A percentile compares a stretch with the other conserved stretches of the same genome.
phyloP scores from a whole-genome alignment of 495 filamentous ascomycete genomes.

The Hyaloscypha hepaticicola region DNA sequence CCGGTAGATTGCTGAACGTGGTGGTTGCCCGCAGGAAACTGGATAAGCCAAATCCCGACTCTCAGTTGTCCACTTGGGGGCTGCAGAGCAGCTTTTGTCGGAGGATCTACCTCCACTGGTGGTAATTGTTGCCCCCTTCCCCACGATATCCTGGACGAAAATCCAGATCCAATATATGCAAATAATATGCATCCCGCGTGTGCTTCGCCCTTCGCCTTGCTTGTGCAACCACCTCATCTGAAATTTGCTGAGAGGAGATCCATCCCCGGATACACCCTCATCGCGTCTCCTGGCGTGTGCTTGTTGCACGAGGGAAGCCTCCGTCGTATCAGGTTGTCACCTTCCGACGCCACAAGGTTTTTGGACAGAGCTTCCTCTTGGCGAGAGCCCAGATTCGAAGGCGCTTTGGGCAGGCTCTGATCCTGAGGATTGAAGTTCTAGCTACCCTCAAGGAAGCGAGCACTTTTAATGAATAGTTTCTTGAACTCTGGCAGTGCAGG shows the following conservation, averaged over 20 bases:
- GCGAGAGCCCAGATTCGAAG: slow-evolving; percentile 3
- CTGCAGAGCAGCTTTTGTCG: slow-evolving; percentile 19
- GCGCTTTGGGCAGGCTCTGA: slow-evolving; percentile 8
- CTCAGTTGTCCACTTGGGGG: not conserved
- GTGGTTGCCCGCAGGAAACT: not conserved
- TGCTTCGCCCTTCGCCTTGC: not conserved
- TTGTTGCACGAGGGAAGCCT: not conserved
- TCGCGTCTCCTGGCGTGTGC: not conserved
- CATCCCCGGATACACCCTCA: not conserved
- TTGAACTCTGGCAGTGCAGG: not conserved
- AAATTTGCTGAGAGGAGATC: not conserved
- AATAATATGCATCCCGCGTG: slow-evolving; percentile 7
- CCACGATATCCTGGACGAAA: slow-evolving; percentile 20
- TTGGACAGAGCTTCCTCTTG: slow-evolving; percentile 2
- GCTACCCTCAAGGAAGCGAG: slow-evolving; percentile 1
- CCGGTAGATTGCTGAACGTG: slow-evolving; percentile 3
- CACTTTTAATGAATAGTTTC: not conserved
- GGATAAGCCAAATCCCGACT: not conserved
- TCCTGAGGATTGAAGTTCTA: slow-evolving; percentile 8
- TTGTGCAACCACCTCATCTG: not conserved
- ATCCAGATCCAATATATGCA: slow-evolving; percentile 30
- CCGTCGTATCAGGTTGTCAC: not conserved
- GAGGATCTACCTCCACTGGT: slow-evolving; percentile 21
- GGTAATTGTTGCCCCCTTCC: slow-evolving; percentile 17
- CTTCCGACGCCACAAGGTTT: not conserved